Conservation (phyloP, 1,284 basidiomycete genomes). For the Vanrija pseudolonga region DNA sequence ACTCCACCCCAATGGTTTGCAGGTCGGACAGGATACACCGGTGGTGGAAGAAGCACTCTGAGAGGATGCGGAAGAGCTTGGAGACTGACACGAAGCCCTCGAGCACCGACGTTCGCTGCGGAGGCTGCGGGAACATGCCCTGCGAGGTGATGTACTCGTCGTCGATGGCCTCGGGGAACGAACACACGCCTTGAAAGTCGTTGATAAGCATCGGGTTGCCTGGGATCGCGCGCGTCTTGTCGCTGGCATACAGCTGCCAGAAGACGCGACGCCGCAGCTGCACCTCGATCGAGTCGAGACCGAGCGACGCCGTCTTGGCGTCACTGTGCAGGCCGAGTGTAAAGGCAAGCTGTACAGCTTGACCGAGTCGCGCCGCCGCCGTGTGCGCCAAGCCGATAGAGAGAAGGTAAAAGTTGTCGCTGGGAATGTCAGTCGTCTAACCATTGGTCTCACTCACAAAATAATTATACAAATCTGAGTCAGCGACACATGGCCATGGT, state of each 20-base stretch:
- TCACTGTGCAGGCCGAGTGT: constrained; percentile 46
- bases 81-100: constrained; percentile 45
- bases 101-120: constrained; percentile 36
- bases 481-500: constrained; percentile 40
- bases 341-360: constrained; percentile 46
- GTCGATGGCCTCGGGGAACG: constrained; percentile 42
- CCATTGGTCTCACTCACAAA: constrained; percentile 27
- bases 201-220: constrained; percentile 48
- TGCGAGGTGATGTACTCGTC: constrained; percentile 49
- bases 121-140: constrained; percentile 47
- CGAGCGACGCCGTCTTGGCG: constrained; percentile 34
- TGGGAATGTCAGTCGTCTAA: constrained; percentile 8
- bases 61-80: constrained; percentile 42
- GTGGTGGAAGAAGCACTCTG: constrained; percentile 47
- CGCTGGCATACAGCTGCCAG: constrained; percentile 46
- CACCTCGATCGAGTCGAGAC: constrained; percentile 41
- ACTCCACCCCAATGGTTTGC: constrained; percentile 18
- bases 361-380: constrained; percentile 42
- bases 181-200: constrained; percentile 47
- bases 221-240: constrained; percentile 47
- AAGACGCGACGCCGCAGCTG: constrained; percentile 46
- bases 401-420: constrained; percentile 47
- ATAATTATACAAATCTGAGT: constrained; percentile 47
- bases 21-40: constrained; percentile 30
- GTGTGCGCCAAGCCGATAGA: constrained; percentile 43